These are phyloP conservation scores for Solanum tarijense DNA, from an alignment of 257 asterid genomes.

Conservation along the genomic window DNA sequence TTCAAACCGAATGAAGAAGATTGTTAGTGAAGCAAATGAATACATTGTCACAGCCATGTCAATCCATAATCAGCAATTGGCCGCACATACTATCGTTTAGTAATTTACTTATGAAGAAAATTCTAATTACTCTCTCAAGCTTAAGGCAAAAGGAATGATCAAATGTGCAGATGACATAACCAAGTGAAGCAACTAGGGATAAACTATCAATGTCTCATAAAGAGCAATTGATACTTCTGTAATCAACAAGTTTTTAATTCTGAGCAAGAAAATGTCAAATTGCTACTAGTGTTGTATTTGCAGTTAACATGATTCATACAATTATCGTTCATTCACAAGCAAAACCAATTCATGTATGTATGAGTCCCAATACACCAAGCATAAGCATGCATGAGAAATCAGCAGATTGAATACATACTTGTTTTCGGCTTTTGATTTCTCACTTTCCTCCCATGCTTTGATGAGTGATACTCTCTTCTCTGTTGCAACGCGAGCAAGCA, in stretches of 20 bases:
- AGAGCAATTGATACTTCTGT: not conserved
- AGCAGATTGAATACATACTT: slow-evolving; percentile 36
- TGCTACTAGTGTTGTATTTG: not conserved
- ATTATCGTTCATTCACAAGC: not conserved
- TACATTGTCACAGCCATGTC: not conserved
- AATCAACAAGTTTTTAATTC: not conserved
- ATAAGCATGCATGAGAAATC: not conserved
- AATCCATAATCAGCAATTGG: not conserved
- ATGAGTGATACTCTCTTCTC: slow-evolving; percentile 72
- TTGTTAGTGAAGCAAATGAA: not conserved
- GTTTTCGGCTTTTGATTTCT: slow-evolving; percentile 81
- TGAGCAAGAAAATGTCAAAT: not conserved
- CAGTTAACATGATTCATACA: not conserved
- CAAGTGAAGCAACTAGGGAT: not conserved
- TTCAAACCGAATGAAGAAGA: not conserved
- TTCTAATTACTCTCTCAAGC: not conserved
- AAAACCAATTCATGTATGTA: not conserved
- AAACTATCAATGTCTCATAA: not conserved
- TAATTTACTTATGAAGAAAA: not conserved
- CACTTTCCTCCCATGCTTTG: slow-evolving; percentile 98
- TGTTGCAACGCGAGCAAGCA: slow-evolving; percentile 68
- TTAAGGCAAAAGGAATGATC: not conserved
- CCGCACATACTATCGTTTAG: not conserved
- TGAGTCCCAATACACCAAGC: not conserved
- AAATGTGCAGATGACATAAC: not conserved